phyloP scores from a whole-genome alignment of 2,329 filamentous ascomycete species.

The Aureobasidium sp. region DNA sequence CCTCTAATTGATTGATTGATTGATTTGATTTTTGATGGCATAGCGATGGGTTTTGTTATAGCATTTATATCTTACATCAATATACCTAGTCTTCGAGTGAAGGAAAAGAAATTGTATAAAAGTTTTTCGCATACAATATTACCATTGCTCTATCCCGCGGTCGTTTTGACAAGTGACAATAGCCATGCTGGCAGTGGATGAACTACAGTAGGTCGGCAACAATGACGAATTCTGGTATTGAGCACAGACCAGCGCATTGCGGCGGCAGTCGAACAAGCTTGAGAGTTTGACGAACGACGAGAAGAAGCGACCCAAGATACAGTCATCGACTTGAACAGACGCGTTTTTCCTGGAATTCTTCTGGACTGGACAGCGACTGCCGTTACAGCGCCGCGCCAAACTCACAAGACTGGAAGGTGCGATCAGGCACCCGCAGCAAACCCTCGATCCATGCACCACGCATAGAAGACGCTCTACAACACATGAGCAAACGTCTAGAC shows the following conservation, averaged over 20 bases:
- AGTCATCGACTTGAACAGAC: background rate
- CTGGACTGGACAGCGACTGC: background rate
- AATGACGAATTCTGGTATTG: slow-evolving; percentile 1
- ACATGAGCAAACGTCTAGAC: background rate
- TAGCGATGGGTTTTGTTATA: slow-evolving; percentile 4
- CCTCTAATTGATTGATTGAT: background rate
- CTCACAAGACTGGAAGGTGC: background rate
- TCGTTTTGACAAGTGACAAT: background rate
- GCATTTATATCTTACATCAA: background rate
- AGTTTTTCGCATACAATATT: background rate
- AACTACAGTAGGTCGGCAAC: background rate
- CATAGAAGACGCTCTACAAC: no score
- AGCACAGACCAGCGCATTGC: background rate
- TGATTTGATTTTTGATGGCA: background rate
- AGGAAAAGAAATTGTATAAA: background rate
- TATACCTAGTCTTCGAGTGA: background rate
- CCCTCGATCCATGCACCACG: background rate
- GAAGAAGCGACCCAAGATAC: background rate
- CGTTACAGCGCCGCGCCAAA: background rate
- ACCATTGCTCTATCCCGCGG: background rate
- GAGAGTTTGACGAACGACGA: background rate
- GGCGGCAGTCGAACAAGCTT: background rate
- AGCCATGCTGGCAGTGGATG: background rate
- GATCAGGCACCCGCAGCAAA: background rate
- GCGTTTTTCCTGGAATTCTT: background rate